Conservation (phyloP, 23 red algal species). For the Gracilaria vermiculophylla region DNA sequence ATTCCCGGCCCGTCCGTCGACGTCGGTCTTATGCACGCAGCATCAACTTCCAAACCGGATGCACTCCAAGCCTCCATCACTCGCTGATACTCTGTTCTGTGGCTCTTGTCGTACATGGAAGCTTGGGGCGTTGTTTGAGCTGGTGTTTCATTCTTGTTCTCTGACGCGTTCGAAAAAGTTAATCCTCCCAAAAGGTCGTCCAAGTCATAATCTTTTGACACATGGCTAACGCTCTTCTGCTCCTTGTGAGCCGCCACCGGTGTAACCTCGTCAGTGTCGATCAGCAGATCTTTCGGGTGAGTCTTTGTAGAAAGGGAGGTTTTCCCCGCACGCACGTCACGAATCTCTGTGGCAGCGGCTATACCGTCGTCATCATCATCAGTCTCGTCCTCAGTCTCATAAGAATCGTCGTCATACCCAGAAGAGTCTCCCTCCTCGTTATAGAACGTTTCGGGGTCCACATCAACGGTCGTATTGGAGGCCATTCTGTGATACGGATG, state of each 20-base stretch:
- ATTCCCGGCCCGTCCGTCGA: constrained; percentile 10
- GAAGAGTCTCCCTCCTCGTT: constrained; percentile 8
- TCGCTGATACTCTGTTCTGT: constrained; percentile 1
- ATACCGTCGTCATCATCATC: constrained; percentile 17
- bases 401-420: background rate
- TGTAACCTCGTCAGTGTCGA: background rate
- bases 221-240: background rate
- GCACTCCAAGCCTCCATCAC: constrained; percentile 41
- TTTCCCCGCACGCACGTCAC: background rate
- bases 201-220: constrained; percentile 54
- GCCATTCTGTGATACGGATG: background rate
- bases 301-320: background rate
- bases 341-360: background rate
- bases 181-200: constrained; percentile 36
- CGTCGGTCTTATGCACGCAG: background rate
- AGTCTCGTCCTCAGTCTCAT: background rate
- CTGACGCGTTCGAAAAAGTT: constrained; percentile 4
- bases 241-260: background rate
- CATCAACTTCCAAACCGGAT: constrained; percentile 39
- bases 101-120: background rate
- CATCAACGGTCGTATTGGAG: background rate
- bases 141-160: background rate
- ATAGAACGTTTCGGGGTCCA: constrained; percentile 71
- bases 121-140: background rate
- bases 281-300: background rate